These are phyloP conservation scores for Bolboschoenoplectus hybrid DNA, from an alignment of 202 grass and related monocot genomes.

Conservation along the genomic window DNA sequence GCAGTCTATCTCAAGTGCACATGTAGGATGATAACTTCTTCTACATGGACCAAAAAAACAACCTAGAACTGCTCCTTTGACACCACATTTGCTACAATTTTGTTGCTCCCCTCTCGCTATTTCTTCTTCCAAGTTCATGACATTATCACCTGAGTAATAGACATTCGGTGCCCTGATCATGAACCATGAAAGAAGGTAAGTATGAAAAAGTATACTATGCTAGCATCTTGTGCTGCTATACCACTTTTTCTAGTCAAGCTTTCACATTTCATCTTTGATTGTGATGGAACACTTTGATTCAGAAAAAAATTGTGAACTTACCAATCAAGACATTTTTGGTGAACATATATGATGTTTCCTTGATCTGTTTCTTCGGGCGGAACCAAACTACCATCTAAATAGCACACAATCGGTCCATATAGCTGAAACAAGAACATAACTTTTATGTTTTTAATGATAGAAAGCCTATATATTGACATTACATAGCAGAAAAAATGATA, in stretches of 20 bases:
- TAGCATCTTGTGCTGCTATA: neutral
- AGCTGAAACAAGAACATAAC: constrained; percentile 41
- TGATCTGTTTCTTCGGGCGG: constrained; percentile 23
- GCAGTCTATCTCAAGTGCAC: constrained; percentile 58
- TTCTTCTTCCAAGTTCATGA: constrained; percentile 57
- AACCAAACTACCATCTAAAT: constrained; percentile 47
- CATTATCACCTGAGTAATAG: constrained; percentile 36
- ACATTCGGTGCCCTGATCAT: constrained; percentile 60
- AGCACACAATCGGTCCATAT: constrained; percentile 52
- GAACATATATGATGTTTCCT: constrained; percentile 45
- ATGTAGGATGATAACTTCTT: constrained; percentile 65
- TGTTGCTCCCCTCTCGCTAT: constrained; percentile 46
- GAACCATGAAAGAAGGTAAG: neutral
- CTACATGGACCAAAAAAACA: constrained; percentile 40
- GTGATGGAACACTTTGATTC: neutral
- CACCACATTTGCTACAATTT: constrained; percentile 51
- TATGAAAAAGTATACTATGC: neutral
- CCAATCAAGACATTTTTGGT: constrained; percentile 57
- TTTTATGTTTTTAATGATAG: neutral
- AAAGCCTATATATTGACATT: neutral
- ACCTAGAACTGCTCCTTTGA: constrained; percentile 62
- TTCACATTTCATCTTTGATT: neutral
- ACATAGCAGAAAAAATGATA: neutral
- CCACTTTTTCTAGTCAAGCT: neutral
- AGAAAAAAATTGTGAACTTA: constrained; percentile 33